Evolutionary conservation across 306 rosid species (phyloP), one percentile per base, ranked within the genome.

Genomic region (Glycyrrhiza uralensis): DNA sequence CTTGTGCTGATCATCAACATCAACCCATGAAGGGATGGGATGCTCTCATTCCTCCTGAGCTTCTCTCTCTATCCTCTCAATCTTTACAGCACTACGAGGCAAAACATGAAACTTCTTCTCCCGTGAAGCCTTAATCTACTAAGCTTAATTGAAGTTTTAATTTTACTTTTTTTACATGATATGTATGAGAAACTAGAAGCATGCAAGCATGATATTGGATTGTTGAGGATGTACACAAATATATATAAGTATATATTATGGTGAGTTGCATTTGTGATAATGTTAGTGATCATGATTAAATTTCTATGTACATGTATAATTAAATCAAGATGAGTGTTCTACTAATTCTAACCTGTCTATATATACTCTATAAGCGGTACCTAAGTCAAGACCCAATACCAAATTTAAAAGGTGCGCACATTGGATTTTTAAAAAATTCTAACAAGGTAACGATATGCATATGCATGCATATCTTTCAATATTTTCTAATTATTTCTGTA

Each of bases 21-120:
- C 22, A 65, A 55, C 76, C 87, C 57, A 28, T 76, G 2, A 66
- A 13, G 50, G 84, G 81, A 24, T 85, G 87, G 98, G 87, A 90
- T 41, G 23, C 84, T 81, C 88, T 92, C 63, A 45, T 83, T 2
- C 66, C 90, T 68, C 83, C 87, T 23, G 74, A 85, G 7, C 64
- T 81, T 23, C 79, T 75, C 63, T 82, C 89, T 65, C 56, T 51
- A 10, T 46, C 85, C 2, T 77, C 89, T 62, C 74, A 62, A 74
- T 82, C 89, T 77, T 81, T 83, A 74, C 71, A 66, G 9, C 82
- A 79, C 0, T 55, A 76, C 18, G 66, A 83, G 1, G 66, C 51
- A 32, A 67, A 72, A 72, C 47, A 28, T 79, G 69, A 79, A 66
- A n/a, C 79, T 24, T 30, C 66, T 19, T 68, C 76, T 47, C 66